phyloP scores from a whole-genome alignment of 805 yeast genomes.

The Candida hispaniensis region DNA sequence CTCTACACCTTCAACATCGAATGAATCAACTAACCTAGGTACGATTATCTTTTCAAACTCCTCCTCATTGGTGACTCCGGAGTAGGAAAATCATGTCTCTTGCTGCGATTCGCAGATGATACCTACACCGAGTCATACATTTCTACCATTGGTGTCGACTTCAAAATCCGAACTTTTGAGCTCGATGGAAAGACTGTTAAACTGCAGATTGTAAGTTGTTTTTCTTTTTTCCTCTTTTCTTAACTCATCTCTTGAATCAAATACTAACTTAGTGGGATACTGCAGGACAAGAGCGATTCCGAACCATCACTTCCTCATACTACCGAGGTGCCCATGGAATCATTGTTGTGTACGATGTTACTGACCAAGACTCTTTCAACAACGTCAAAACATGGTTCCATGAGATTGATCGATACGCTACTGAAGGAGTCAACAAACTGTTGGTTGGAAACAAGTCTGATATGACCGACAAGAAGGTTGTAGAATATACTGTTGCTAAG shows the following conservation, averaged over 20 bases:
- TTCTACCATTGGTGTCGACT: conserved; percentile 96
- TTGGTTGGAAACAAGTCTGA: conserved; percentile 96
- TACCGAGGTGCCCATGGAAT: conserved; percentile 99
- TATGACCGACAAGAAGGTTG: conserved; percentile 84
- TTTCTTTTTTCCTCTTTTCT: neutral
- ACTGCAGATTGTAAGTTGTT: conserved; percentile 54
- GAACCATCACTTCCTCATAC: conserved; percentile 94
- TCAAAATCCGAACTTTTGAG: conserved; percentile 55
- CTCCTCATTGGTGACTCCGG: conserved; percentile 97
- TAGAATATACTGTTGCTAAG: conserved; percentile 90
- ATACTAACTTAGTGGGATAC: conserved; percentile 65
- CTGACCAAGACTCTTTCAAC: conserved; percentile 79
- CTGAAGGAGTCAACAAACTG: conserved; percentile 92
- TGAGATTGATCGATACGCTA: conserved; percentile 96
- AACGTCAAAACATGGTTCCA: conserved; percentile 98
- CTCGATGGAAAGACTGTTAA: conserved; percentile 95
- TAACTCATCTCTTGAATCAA: neutral
- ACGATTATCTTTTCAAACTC: conserved; percentile 94
- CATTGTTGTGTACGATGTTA: conserved; percentile 94
- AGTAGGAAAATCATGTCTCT: conserved; percentile 92
- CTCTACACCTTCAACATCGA: conserved; percentile 17
- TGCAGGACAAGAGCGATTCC: conserved; percentile 97
- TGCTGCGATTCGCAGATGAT: conserved; percentile 93
- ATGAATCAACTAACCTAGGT: conserved; percentile 38
- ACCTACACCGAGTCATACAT: conserved; percentile 95